phyloP scores from a whole-genome alignment of 2,329 filamentous ascomycete genomes.

The Rachicladosporium sp. region DNA sequence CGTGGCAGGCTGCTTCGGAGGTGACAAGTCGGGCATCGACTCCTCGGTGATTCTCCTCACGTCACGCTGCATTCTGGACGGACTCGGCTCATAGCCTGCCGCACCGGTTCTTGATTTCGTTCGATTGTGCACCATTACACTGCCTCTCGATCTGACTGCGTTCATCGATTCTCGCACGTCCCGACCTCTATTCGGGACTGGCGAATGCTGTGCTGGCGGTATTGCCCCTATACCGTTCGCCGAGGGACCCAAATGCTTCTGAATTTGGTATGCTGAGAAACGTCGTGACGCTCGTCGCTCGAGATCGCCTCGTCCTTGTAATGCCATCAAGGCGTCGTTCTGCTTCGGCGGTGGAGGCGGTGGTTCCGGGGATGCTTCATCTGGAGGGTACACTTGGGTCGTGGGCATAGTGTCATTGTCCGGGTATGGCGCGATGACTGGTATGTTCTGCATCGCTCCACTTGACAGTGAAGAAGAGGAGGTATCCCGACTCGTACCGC shows the following conservation, averaged over 20 bases:
- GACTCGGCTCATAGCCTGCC: constrained; percentile 44
- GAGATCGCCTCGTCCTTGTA: constrained; percentile 84
- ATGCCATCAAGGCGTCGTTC: constrained; percentile 77
- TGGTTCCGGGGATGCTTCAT: constrained; percentile 28
- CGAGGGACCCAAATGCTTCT: constrained; percentile 75
- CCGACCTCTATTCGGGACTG: constrained; percentile 72
- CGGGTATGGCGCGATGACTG: constrained; percentile 61
- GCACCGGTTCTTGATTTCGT: constrained; percentile 12
- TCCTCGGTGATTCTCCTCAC: constrained; percentile 52
- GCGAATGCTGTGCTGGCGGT: constrained; percentile 63
- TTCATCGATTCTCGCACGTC: constrained; percentile 77
- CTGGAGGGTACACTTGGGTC: constrained; percentile 8
- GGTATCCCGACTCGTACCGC: constrained; percentile 17
- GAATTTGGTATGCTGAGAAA: constrained; percentile 94
- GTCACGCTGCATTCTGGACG: constrained; percentile 40
- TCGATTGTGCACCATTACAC: constrained; percentile 22
- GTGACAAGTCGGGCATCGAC: constrained; percentile 26
- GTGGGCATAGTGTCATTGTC: constrained; percentile 44
- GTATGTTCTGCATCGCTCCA: constrained; percentile 61
- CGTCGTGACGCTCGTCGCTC: constrained; percentile 84
- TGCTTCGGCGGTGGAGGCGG: constrained; percentile 73
- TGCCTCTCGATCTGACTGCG: constrained; percentile 50
- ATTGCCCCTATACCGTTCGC: constrained; percentile 77
- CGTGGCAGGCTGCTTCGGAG: constrained; percentile 16
- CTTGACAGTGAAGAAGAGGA: constrained; percentile 58